These are phyloP conservation scores for Salix brachista DNA, from an alignment of 345 rosid genomes.

Conservation along the genomic window DNA sequence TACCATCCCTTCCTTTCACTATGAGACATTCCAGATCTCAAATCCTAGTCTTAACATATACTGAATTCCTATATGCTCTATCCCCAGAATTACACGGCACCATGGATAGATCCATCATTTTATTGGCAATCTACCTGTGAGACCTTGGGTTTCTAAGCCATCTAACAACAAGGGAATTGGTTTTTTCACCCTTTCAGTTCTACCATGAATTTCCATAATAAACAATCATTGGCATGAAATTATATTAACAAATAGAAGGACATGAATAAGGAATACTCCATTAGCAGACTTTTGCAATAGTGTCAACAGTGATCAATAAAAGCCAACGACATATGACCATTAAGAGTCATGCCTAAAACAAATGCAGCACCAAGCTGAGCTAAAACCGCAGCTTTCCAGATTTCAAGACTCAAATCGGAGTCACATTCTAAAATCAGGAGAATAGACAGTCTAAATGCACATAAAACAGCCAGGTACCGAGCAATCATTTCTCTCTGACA, in stretches of 20 bases:
- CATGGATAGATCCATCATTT: not conserved
- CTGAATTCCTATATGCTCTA: not conserved
- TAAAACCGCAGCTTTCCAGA: not conserved
- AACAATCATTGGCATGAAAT: not conserved
- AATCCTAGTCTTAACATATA: not conserved
- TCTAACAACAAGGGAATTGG: not conserved
- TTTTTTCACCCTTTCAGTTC: not conserved
- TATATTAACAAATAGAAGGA: not conserved
- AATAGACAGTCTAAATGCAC: not conserved
- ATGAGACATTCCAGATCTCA: not conserved
- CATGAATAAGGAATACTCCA: not conserved
- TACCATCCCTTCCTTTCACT: not conserved
- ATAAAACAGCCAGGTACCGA: not conserved
- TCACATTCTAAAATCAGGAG: not conserved
- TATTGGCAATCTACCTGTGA: not conserved
- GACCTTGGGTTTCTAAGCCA: not conserved
- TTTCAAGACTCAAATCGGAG: not conserved
- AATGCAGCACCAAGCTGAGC: not conserved
- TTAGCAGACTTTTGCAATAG: not conserved
- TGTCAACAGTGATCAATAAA: not conserved
- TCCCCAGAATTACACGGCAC: not conserved
- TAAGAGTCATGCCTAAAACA: not conserved
- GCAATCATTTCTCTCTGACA: not conserved
- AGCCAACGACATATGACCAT: not conserved
- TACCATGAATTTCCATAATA: not conserved